These are phyloP conservation scores for Naematelia aurantialba DNA, from an alignment of 768 basidiomycete genomes.

Conservation along the genomic window DNA sequence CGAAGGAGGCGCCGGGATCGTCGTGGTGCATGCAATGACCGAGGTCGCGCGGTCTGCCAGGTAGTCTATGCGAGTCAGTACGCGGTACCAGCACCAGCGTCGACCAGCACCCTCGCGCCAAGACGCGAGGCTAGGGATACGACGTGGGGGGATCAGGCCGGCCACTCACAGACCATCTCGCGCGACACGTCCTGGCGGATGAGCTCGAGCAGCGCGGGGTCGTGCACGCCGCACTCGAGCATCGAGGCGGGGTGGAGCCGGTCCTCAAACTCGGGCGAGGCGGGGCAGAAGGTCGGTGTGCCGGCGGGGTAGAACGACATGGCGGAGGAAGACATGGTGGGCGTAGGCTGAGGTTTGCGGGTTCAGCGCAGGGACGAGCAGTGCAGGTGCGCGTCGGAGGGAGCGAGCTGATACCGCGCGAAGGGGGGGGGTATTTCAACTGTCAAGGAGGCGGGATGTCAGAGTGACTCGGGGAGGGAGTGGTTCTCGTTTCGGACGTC, in stretches of 20 bases:
- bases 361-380: no score
- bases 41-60: constrained; percentile 73
- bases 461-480: neutral
- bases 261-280: constrained; percentile 46
- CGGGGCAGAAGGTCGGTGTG: constrained; percentile 39
- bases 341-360: no score
- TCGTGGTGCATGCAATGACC: constrained; percentile 60
- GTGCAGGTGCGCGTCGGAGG: neutral
- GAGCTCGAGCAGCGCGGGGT: constrained; percentile 74
- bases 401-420: neutral
- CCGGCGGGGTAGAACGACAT: constrained; percentile 36
- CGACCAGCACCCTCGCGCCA: no score
- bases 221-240: constrained; percentile 57
- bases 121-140: no score
- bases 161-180: constrained; percentile 68
- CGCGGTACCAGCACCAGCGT: neutral
- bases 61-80: constrained; percentile 52
- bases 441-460: neutral
- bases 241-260: constrained; percentile 48
- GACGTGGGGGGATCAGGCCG: neutral
- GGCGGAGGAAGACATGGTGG: constrained; percentile 12
- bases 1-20: constrained; percentile 56
- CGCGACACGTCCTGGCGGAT: constrained; percentile 70
- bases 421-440: neutral
- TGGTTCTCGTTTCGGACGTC: neutral